Evolutionary conservation across 1,284 basidiomycete species (phyloP).

Genomic region (Tylopilus sp.): DNA sequence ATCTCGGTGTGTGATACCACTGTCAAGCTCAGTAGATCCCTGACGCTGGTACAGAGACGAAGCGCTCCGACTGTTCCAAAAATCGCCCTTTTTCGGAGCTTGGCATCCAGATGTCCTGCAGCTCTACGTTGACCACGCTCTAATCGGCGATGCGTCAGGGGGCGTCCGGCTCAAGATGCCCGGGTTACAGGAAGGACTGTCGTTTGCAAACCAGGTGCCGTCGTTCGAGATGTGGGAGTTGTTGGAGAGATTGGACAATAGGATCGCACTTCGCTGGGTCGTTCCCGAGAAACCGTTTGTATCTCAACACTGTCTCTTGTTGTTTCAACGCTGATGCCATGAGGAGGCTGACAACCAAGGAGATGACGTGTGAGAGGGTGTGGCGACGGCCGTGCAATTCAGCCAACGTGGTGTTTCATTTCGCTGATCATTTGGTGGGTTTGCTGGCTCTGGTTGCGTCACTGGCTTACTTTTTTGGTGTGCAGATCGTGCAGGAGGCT

Average conservation of each 20-base stretch:
- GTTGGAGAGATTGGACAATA: constrained; percentile 41
- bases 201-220: constrained; percentile 45
- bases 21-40: background rate
- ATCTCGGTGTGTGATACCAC: constrained; percentile 42
- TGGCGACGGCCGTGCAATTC: constrained; percentile 59
- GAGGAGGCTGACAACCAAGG: constrained; percentile 36
- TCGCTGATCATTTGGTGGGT: constrained; percentile 56
- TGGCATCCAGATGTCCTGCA: constrained; percentile 72
- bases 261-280: constrained; percentile 52
- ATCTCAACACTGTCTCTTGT: background rate
- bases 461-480: constrained; percentile 11
- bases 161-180: constrained; percentile 58
- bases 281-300: constrained; percentile 48
- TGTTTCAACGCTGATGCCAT: background rate
- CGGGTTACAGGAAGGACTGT: constrained; percentile 52
- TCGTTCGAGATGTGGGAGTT: constrained; percentile 46
- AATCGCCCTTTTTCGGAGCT: constrained; percentile 62
- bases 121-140: constrained; percentile 62
- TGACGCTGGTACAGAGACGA: constrained; percentile 45
- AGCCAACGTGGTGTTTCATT: constrained; percentile 51
- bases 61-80: constrained; percentile 50
- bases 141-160: constrained; percentile 37
- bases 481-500: constrained; percentile 43
- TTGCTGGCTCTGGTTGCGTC: background rate
- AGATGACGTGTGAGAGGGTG: constrained; percentile 42